Conservation (phyloP, 2,329 filamentous ascomycete genomes). For the Dactylellina parvicollis region DNA sequence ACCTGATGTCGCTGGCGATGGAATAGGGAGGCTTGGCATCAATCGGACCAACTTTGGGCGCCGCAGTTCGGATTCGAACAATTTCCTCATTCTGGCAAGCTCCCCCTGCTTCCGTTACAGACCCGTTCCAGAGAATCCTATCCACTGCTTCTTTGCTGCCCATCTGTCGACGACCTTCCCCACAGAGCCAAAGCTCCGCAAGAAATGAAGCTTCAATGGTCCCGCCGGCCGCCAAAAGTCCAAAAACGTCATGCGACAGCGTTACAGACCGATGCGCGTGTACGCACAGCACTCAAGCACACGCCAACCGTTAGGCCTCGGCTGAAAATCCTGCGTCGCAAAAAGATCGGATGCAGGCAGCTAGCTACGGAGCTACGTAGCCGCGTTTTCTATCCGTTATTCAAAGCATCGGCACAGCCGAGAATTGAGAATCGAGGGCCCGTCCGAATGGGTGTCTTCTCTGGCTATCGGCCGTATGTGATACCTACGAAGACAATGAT, state of each 20-base stretch:
- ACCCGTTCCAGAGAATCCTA: background rate
- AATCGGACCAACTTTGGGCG: constrained; percentile 16
- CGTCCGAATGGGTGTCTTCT: too few relatives aligned
- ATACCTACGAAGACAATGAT: too few relatives aligned
- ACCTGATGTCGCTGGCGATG: background rate
- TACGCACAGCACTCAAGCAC: too few relatives aligned
- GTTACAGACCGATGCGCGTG: too few relatives aligned
- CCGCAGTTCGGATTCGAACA: constrained; percentile 43
- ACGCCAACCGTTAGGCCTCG: constrained; percentile 20
- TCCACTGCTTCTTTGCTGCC: background rate
- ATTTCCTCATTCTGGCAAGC: constrained; percentile 23
- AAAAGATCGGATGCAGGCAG: background rate
- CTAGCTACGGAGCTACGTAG: background rate
- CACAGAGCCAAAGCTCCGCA: background rate
- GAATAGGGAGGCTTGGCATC: constrained; percentile 30
- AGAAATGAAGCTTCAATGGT: background rate
- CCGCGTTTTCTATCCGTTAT: background rate
- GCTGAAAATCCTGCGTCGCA: constrained; percentile 29
- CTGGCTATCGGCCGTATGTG: too few relatives aligned
- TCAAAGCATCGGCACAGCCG: background rate
- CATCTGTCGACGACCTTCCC: background rate
- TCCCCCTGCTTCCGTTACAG: background rate
- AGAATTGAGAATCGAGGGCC: too few relatives aligned
- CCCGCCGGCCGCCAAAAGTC: background rate
- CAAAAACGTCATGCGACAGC: background rate